Evolutionary conservation across 1,284 basidiomycete species (phyloP).

Genomic region (Naganishia cerealis): DNA sequence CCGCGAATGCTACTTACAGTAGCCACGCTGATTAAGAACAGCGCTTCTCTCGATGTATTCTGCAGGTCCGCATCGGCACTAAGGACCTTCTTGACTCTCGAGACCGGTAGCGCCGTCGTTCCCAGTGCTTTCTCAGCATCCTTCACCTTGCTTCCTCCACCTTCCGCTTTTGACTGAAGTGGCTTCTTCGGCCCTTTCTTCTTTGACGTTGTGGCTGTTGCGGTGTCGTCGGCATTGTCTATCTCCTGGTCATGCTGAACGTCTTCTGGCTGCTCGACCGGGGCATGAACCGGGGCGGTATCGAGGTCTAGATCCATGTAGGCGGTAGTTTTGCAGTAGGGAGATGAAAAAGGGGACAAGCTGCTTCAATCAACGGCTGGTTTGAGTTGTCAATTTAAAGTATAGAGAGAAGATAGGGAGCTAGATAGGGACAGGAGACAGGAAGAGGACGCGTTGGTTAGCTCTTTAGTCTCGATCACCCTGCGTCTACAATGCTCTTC

Average conservation of each 20-base stretch:
- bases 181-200: conserved; percentile 15
- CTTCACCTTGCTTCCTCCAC: background rate
- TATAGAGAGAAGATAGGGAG: too few relatives aligned
- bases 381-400: too few relatives aligned
- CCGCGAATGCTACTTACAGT: conserved; percentile 45
- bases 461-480: background rate
- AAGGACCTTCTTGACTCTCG: conserved; percentile 55
- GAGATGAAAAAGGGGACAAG: too few relatives aligned
- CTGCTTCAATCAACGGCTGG: too few relatives aligned
- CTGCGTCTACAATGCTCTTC: background rate
- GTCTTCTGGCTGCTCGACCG: background rate
- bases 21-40: conserved; percentile 54
- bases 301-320: conserved; percentile 2
- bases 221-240: background rate
- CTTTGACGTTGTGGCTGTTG: conserved; percentile 4
- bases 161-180: background rate
- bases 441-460: too few relatives aligned
- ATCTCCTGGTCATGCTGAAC: background rate
- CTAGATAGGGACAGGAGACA: too few relatives aligned
- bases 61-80: conserved; percentile 56
- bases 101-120: conserved; percentile 52
- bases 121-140: conserved; percentile 36
- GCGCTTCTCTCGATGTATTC: conserved; percentile 54
- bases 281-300: background rate
- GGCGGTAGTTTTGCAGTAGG: background rate